phyloP scores from a whole-genome alignment of 768 basidiomycete species.

The Saitozyma podzolica region DNA sequence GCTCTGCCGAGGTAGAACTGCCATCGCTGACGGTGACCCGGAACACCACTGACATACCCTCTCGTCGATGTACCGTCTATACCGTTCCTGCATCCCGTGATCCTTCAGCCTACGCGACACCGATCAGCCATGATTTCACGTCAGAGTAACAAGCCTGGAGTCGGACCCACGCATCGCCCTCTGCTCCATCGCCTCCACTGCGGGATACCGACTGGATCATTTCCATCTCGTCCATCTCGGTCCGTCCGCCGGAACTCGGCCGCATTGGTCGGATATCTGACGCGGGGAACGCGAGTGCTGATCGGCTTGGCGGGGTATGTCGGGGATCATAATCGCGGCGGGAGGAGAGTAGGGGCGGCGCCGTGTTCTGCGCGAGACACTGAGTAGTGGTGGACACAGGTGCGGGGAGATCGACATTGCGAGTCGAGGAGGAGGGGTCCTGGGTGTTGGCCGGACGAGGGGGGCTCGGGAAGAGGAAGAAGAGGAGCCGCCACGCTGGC shows the following conservation, averaged over 20 bases:
- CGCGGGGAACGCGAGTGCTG: slow-evolving; percentile 25
- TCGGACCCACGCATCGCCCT: slow-evolving; percentile 49
- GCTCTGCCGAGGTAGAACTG: not conserved
- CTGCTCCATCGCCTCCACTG: slow-evolving; percentile 48
- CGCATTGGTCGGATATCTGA: slow-evolving; percentile 24
- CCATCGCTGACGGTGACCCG: not conserved
- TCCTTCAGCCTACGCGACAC: slow-evolving; percentile 41
- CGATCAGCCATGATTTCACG: slow-evolving; percentile 1
- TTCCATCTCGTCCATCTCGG: slow-evolving; percentile 39
- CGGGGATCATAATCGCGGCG: no score
- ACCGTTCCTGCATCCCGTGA: slow-evolving; percentile 38
- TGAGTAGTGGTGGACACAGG: no score
- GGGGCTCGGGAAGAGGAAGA: no score
- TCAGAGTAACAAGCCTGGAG: not conserved
- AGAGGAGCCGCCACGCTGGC: no score
- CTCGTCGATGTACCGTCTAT: slow-evolving; percentile 43
- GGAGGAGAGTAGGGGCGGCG: no score
- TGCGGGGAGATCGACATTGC: no score
- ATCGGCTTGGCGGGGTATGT: not conserved
- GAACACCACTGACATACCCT: slow-evolving; percentile 27
- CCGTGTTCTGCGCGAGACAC: no score
- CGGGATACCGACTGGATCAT: slow-evolving; percentile 46
- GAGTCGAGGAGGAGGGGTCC: no score
- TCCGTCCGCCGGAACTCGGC: not conserved
- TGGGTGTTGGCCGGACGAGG: no score